These are phyloP conservation scores for Vicia sativa DNA, from an alignment of 306 rosid species.

Conservation along the genomic window DNA sequence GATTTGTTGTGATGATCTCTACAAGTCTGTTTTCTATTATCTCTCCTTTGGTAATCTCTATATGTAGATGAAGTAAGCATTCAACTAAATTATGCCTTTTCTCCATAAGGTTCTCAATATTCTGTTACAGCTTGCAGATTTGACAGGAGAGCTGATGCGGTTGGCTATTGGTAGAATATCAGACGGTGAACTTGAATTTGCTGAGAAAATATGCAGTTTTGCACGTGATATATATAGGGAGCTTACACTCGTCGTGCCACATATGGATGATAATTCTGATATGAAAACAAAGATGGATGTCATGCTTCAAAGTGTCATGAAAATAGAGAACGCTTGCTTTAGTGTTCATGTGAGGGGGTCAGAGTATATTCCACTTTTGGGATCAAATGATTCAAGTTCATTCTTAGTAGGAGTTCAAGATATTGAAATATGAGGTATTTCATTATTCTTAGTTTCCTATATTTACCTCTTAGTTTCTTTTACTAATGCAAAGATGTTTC, in stretches of 20 bases:
- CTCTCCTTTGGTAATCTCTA: too few relatives aligned
- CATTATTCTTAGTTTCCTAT: not conserved
- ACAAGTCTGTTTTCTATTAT: conserved; percentile 6
- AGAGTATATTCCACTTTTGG: conserved; percentile 82
- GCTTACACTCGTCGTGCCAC: conserved; percentile 78
- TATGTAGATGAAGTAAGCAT: conserved; percentile 5
- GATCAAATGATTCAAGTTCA: conserved; percentile 72
- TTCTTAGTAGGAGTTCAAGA: conserved; percentile 72
- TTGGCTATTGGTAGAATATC: conserved; percentile 93
- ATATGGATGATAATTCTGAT: conserved; percentile 80
- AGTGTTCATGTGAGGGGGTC: conserved; percentile 94
- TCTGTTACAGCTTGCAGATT: conserved; percentile 82
- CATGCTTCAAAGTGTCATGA: conserved; percentile 91
- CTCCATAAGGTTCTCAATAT: conserved; percentile 27
- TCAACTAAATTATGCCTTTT: conserved; percentile 1
- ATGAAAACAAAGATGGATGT: conserved; percentile 88
- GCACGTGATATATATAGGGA: conserved; percentile 90
- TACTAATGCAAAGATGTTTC: conserved; percentile 10
- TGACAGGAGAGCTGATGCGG: conserved; percentile 98
- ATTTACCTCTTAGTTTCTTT: conserved; percentile 19
- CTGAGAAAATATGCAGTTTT: conserved; percentile 82
- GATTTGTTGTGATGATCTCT: conserved; percentile 27
- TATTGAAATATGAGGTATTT: conserved; percentile 63
- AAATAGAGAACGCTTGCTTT: conserved; percentile 98
- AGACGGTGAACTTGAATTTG: conserved; percentile 86